Percentiles rank a stretch among this genome's conserved stretches.
Conservation (phyloP, 306 rosid species). For the Castanea mollissima region DNA sequence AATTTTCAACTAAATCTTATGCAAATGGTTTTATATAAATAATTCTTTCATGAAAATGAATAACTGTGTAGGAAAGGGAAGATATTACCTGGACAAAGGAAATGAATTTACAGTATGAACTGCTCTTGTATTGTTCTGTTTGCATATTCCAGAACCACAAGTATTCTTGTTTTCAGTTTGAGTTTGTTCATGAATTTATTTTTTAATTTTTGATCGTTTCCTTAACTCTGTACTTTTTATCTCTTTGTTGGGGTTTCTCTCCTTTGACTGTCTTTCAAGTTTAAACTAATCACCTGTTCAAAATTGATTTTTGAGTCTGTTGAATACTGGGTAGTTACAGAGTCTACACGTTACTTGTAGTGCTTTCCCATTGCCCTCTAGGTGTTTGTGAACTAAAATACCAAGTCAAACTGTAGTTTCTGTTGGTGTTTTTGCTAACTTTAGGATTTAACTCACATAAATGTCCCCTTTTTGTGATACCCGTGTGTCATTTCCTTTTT, state of each 20-base stretch:
- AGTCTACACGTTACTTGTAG: conserved; percentile 23
- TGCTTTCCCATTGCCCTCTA: conserved; percentile 21
- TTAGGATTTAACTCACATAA: conserved; percentile 8
- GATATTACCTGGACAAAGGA: conserved; percentile 23
- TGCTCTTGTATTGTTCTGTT: conserved; percentile 32
- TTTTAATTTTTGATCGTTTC: conserved; percentile 6
- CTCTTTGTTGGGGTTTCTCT: conserved; percentile 25
- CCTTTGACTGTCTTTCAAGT: conserved; percentile 31
- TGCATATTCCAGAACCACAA: conserved; percentile 26
- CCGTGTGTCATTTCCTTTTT: not conserved
- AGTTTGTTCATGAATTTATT: conserved; percentile 25
- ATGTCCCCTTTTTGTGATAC: not conserved
- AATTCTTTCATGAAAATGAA: conserved; percentile 30
- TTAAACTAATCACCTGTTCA: conserved; percentile 30
- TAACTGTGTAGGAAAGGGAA: conserved; percentile 22
- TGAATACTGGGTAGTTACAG: conserved; percentile 18
- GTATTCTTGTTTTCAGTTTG: conserved; percentile 37
- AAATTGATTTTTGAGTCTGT: conserved; percentile 28
- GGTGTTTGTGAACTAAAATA: conserved; percentile 27
- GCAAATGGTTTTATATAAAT: conserved; percentile 23
- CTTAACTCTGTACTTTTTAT: not conserved
- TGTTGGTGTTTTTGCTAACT: not conserved
- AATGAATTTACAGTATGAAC: conserved; percentile 11
- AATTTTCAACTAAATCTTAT: conserved; percentile 21
- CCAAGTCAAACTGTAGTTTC: conserved; percentile 20